A percentile compares a stretch with the other conserved stretches of the same genome.
Conservation (phyloP, 179 eudicot species). For the Beta macrorhiza region DNA sequence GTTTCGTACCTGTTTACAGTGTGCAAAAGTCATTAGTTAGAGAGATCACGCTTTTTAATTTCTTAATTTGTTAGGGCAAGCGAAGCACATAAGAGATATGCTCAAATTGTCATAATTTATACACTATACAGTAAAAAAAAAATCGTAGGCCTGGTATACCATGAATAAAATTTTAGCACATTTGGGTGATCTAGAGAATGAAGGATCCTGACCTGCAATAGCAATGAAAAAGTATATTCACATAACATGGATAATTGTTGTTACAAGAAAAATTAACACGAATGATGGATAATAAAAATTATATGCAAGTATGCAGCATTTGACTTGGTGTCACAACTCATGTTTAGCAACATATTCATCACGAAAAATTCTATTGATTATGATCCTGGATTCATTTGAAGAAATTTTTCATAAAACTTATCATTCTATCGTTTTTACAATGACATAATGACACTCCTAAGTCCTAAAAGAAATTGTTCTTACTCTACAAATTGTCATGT, state of each 20-base stretch:
- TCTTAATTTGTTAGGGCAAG: neutral
- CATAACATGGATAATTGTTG: neutral
- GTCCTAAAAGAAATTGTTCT: too few species aligned
- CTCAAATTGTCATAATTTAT: neutral
- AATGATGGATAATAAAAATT: neutral
- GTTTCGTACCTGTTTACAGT: conserved; percentile 72
- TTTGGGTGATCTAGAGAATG: conserved; percentile 79
- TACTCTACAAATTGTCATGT: too few species aligned
- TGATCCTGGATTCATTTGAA: too few species aligned
- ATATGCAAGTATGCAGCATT: too few species aligned
- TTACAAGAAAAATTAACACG: neutral
- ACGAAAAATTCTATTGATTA: too few species aligned
- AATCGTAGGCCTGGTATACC: conserved; percentile 36
- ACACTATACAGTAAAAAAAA: too few species aligned
- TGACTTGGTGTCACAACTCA: too few species aligned
- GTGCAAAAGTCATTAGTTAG: neutral
- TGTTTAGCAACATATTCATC: too few species aligned
- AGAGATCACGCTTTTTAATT: neutral
- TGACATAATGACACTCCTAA: too few species aligned
- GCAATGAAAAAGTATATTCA: neutral
- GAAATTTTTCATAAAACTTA: too few species aligned
- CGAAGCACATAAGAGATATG: neutral
- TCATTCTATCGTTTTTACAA: too few species aligned
- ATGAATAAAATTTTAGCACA: conserved; percentile 73
- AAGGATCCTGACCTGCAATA: conserved; percentile 70